A percentile compares a stretch with the other conserved stretches of the same genome.
Conservation (phyloP, 768 basidiomycete species). For the Rhizopogon roseolus region DNA sequence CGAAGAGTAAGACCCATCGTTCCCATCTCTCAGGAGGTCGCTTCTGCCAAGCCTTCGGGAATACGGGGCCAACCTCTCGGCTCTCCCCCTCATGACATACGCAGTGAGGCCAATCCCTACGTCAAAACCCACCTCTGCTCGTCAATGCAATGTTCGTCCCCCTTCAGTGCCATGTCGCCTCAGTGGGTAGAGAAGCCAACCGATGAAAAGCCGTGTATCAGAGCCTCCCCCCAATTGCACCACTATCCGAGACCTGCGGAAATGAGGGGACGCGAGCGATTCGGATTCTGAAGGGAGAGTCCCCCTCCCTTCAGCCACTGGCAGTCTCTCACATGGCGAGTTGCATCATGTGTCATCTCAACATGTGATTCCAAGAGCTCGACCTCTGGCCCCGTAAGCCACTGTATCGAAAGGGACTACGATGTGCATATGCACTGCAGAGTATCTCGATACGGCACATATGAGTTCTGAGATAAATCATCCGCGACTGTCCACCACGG, state of each 20-base stretch:
- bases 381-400: no score
- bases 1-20: background rate
- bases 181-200: no score
- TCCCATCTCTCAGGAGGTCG: background rate
- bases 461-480: no score
- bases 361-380: no score
- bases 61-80: no score
- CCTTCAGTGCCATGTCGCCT: background rate
- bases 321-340: background rate
- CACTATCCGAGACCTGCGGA: background rate
- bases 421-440: no score
- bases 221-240: conserved; percentile 20
- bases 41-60: background rate
- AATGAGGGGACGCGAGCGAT: background rate
- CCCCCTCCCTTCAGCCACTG: background rate
- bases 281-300: background rate
- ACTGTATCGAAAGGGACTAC: no score
- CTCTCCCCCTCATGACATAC: background rate
- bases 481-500: no score
- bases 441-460: no score
- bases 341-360: background rate
- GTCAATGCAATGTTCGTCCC: background rate
- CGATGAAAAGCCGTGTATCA: background rate
- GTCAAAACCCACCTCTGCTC: background rate
- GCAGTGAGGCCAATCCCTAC: background rate